Evolutionary conservation across 176 grass and related monocot species (phyloP).

Genomic region (barley (Hordeum vulgare)): MorexV3_pseudomolecules_assembly NC_058523.1:341444807-341445306

Average conservation of each 20-base stretch:
- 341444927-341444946: slow-evolving; percentile 89
- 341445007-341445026: slow-evolving; percentile 58
- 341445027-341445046: slow-evolving; percentile 96
- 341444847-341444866: slow-evolving; percentile 68
- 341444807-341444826: slow-evolving; percentile 73
- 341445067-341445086: not conserved
- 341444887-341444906: slow-evolving; percentile 96
- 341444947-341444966: slow-evolving; percentile 91
- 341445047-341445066: slow-evolving; percentile 63
- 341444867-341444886: slow-evolving; percentile 48
- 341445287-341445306: not conserved
- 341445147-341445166: not conserved
- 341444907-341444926: slow-evolving; percentile 58
- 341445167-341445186: too few species aligned
- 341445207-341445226: slow-evolving; percentile 89
- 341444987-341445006: slow-evolving; percentile 76
- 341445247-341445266: slow-evolving; percentile 53
- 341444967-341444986: slow-evolving; percentile 72
- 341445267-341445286: slow-evolving; percentile 8
- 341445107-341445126: slow-evolving; percentile 65
- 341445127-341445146: slow-evolving; percentile 74
- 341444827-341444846: slow-evolving; percentile 70
- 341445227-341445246: slow-evolving; percentile 71
- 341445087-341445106: slow-evolving; percentile 12
- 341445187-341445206: slow-evolving; percentile 76